Conservation (phyloP, 2,329 filamentous ascomycete genomes). For the Lecanicillium sp. region DNA sequence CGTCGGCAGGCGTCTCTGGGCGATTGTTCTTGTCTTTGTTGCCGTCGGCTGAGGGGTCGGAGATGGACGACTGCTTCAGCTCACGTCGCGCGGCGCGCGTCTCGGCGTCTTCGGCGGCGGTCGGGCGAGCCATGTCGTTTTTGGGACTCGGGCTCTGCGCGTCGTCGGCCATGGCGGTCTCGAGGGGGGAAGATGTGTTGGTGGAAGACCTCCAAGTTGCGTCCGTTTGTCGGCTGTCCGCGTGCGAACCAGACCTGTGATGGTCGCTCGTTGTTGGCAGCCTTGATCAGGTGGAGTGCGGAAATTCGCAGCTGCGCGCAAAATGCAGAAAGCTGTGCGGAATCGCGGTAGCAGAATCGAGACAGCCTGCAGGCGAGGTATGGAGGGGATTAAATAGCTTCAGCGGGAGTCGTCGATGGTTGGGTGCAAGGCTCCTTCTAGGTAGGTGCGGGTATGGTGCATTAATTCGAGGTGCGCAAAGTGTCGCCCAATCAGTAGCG, state of each 20-base stretch:
- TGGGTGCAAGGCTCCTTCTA: conserved; percentile 6
- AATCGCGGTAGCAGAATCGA: background rate
- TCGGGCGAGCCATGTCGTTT: conserved; percentile 23
- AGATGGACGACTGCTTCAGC: conserved; percentile 58
- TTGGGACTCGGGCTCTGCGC: conserved; percentile 36
- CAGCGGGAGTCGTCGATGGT: background rate
- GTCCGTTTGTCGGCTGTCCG: background rate
- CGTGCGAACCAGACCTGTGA: background rate
- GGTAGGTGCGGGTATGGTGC: background rate
- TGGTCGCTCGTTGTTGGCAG: background rate
- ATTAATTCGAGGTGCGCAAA: conserved; percentile 4
- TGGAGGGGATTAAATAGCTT: background rate
- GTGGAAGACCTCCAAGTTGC: background rate
- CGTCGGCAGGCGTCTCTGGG: conserved; percentile 30
- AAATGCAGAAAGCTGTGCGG: background rate
- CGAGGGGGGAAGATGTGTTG: background rate
- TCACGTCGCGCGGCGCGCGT: conserved; percentile 59
- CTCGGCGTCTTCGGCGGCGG: conserved; percentile 51
- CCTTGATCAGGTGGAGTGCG: background rate
- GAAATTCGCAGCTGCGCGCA: background rate
- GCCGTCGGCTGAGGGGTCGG: conserved; percentile 34
- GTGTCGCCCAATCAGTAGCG: conserved; percentile 8
- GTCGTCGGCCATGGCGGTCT: conserved; percentile 39
- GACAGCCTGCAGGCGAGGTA: too few relatives aligned
- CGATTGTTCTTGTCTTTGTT: conserved; percentile 20